A percentile compares a stretch with the other conserved stretches of the same genome.
Conservation (phyloP, 495 filamentous ascomycete genomes). For the Bryoglossum gracile region DNA sequence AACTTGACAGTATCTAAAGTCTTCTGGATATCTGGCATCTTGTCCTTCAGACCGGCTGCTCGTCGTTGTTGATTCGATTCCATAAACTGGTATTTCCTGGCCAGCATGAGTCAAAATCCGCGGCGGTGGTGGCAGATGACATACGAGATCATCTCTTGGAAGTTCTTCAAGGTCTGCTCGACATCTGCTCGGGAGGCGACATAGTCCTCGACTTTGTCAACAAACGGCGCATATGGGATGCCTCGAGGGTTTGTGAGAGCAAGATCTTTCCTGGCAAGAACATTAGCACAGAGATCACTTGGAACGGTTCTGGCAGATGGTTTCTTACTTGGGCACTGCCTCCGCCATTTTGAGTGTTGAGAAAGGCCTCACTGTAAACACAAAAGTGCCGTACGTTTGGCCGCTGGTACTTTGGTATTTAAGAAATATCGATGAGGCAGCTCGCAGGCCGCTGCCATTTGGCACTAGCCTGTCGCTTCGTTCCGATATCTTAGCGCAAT, state of each 20-base stretch:
- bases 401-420: background rate
- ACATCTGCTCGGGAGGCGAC: slow-evolving; percentile 80
- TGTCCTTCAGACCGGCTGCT: slow-evolving; percentile 77
- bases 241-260: slow-evolving; percentile 78
- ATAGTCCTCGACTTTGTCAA: slow-evolving; percentile 95
- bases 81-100: slow-evolving; percentile 98
- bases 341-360: slow-evolving; percentile 18
- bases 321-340: slow-evolving; percentile 16
- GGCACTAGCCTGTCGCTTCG: background rate
- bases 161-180: slow-evolving; percentile 79
- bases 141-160: slow-evolving; percentile 95
- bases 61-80: slow-evolving; percentile 84
- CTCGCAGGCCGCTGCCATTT: too few species aligned
- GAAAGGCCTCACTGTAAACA: background rate
- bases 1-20: slow-evolving; percentile 92
- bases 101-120: slow-evolving; percentile 10
- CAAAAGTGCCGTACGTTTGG: background rate
- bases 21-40: slow-evolving; percentile 95
- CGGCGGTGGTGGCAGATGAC: background rate
- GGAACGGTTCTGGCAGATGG: background rate
- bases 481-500: slow-evolving; percentile 4
- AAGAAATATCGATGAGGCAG: slow-evolving; percentile 1
- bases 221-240: slow-evolving; percentile 90
- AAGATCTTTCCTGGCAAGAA: slow-evolving; percentile 39
- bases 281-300: background rate